Base-by-base conservation (phyloP, 495 filamentous ascomycete species). In the Podospora bellae-mahoneyi region DNA sequence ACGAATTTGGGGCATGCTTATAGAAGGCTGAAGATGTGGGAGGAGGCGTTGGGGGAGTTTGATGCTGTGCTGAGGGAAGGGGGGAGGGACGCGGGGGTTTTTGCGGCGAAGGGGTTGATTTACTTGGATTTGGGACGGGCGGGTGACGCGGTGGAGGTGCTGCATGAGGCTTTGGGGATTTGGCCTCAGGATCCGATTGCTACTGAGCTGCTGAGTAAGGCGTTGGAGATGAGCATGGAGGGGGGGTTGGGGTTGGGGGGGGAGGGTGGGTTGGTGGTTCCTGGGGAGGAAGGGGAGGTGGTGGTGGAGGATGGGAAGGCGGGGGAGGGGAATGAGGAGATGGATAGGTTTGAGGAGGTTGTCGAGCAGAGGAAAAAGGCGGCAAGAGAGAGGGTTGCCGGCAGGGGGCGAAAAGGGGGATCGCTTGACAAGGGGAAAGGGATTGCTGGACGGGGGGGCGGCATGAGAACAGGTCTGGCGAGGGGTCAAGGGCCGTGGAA, bases 1-100 rank as follows among this genome's bases (percentile, higher is more conserved):
- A 91, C 91, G 5, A 98, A 98, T 69, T 82, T 99, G 30, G 95
- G 87, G 2, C 96, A 99, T 74, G 92, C 94, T 0, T 88, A 92
- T 66, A 87, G 95, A 18, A 89, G 93, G 6, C 73, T 90, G 64
- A 85, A 89, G n/a, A 81, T 85, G 60, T 84, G 90, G 70, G 83
- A 89, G 19, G 85, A 91, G 32, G 90, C 94, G 0, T 83, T 98
- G 5, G 82, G 81, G 1, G 85, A 94, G 73, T 97, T 96, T 64
- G 87, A 93, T 60, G 88, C 92, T 71, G 94, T 97, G 72, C 84
- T 93, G 30, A 83, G 91, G 5, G 85, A 90, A 39, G 91, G 91
- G 34, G 89, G 90, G 4, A 90, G 88, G 39, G 89, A 93, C 58
- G 84, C 88, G 2, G 85, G 87, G 23, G 80, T 91, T n/a, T 89